phyloP scores from a whole-genome alignment of 257 asterid species.

The Paulownia fortunei region DNA sequence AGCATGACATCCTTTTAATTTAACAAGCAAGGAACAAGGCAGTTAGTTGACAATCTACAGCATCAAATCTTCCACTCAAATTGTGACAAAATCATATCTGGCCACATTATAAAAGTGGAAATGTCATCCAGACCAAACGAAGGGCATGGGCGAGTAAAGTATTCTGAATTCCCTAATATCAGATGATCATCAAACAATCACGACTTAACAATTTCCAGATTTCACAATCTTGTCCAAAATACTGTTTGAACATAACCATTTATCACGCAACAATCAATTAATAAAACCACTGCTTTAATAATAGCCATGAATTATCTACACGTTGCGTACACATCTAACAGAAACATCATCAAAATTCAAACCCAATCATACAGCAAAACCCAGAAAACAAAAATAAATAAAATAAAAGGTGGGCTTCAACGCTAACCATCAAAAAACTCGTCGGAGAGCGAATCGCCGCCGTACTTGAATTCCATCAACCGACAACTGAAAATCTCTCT shows the following conservation, averaged over 20 bases:
- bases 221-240: neutral
- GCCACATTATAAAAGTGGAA: neutral
- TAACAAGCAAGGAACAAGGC: neutral
- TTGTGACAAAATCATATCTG: neutral
- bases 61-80: constrained; percentile 19
- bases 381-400: neutral
- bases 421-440: constrained; percentile 60
- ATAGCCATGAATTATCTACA: neutral
- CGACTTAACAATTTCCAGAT: neutral
- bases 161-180: neutral
- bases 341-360: constrained; percentile 7
- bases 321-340: neutral
- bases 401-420: neutral
- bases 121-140: neutral
- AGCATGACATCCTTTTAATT: neutral
- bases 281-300: neutral
- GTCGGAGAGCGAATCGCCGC: constrained; percentile 49
- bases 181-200: constrained; percentile 19
- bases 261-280: neutral
- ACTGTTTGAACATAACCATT: neutral
- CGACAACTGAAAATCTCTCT: constrained; percentile 7
- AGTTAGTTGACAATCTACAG: constrained; percentile 3
- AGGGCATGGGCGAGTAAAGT: neutral
- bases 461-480: constrained; percentile 61
- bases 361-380: constrained; percentile 14